phyloP scores from a whole-genome alignment of 495 filamentous ascomycete genomes.

The Tuber indicum region DNA sequence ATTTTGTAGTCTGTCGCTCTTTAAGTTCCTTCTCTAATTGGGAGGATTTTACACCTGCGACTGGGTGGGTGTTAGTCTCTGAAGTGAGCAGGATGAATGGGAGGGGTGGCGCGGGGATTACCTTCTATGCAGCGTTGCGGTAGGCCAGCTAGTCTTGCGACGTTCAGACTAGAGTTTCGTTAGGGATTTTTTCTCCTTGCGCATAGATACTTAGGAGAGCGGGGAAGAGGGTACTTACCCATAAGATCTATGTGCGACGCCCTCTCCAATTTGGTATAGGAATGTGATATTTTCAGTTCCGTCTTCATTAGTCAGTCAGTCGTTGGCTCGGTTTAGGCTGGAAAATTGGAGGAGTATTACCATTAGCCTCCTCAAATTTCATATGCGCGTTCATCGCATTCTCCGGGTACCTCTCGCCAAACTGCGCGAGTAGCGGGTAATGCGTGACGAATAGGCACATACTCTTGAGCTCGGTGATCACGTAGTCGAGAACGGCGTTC shows the following conservation, averaged over 20 bases:
- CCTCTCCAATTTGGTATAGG: slow-evolving; percentile 74
- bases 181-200: neutral
- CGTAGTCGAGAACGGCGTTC: slow-evolving; percentile 76
- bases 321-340: slow-evolving; percentile 21
- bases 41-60: slow-evolving; percentile 69
- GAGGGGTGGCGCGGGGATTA: neutral
- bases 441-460: slow-evolving; percentile 94
- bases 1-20: slow-evolving; percentile 48
- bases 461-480: slow-evolving; percentile 66
- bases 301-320: slow-evolving; percentile 22
- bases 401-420: slow-evolving; percentile 57
- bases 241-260: slow-evolving; percentile 87
- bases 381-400: slow-evolving; percentile 47
- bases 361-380: slow-evolving; percentile 43
- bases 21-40: slow-evolving; percentile 72
- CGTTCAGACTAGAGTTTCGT: slow-evolving; percentile 58
- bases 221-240: slow-evolving; percentile 44
- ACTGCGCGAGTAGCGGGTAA: slow-evolving; percentile 74
- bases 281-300: slow-evolving; percentile 61
- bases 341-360: neutral
- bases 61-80: neutral
- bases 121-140: slow-evolving; percentile 64
- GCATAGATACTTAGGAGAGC: neutral
- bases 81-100: neutral
- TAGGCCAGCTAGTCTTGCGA: slow-evolving; percentile 78